Percentiles rank a stretch among this genome's conserved stretches.
These are phyloP conservation scores for Wickerhamomyces bovis DNA, from an alignment of 805 yeast genomes.

Conservation along the genomic window DNA sequence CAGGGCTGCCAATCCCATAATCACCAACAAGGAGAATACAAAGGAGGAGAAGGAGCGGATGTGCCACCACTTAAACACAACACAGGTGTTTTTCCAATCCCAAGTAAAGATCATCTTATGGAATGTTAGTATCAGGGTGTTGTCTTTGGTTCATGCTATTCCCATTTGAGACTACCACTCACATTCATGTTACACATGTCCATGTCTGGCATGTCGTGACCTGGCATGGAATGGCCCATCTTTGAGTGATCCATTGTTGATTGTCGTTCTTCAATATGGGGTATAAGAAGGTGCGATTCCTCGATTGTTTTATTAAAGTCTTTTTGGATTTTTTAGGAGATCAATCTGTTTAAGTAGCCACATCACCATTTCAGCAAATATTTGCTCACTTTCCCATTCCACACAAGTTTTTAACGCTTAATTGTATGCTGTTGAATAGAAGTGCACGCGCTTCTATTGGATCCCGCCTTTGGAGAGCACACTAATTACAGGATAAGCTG, in stretches of 20 bases:
- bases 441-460: too few species aligned
- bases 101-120: slow-evolving; percentile 66
- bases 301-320: background rate
- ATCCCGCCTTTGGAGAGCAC: too few species aligned
- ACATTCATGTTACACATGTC: slow-evolving; percentile 49
- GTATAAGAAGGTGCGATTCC: background rate
- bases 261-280: background rate
- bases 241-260: slow-evolving; percentile 7
- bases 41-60: slow-evolving; percentile 47
- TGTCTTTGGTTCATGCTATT: too few species aligned
- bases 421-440: too few species aligned
- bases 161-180: slow-evolving; percentile 23
- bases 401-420: too few species aligned
- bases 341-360: too few species aligned
- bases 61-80: slow-evolving; percentile 79
- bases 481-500: too few species aligned
- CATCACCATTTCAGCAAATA: background rate
- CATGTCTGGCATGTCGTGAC: slow-evolving; percentile 19
- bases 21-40: slow-evolving; percentile 42
- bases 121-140: background rate
- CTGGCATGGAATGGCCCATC: slow-evolving; percentile 23
- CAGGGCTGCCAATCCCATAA: slow-evolving; percentile 43
- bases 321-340: too few species aligned
- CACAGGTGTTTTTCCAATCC: slow-evolving; percentile 68
- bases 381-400: background rate